Evolutionary conservation across 805 yeast species (phyloP), one percentile per base, ranked within the genome.

Genomic region (Tetrapisispora phaffii): DNA sequence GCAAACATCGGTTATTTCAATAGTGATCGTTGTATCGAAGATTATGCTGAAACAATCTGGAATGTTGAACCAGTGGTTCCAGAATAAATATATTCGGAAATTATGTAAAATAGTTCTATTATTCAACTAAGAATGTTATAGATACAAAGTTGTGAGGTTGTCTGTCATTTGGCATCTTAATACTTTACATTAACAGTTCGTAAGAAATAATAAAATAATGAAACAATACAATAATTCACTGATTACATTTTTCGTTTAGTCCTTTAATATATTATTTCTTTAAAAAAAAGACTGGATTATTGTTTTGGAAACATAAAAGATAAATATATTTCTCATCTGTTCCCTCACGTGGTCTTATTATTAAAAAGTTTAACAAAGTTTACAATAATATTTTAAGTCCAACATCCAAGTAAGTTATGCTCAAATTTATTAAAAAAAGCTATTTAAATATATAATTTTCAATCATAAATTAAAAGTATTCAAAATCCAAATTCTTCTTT

Each of bases 1-100:
- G 94, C 97, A 44, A 85, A 85, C 63, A 84, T 85, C 82, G 97
- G 97, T 7, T 89, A 86, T 75, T 88, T 88, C 70, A 76, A 85
- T 50, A 79, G 89, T 50, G 97, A 88, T 65, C 75, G 97, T 66
- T 86, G 95, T 63, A 84, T 88, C 59, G 83, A 81, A 57, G 96
- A 88, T 63, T 88, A 88, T 54, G 95, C 96, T 29, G 96, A 85
- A 53, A 76, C 80, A 50, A 87, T 88, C 57, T 88, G 97, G 97
- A 83, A 88, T 59, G 77, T 87, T 50, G 96, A 88, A 68, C 94
- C 96, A 33, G 56, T 68, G 31, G 53, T 53, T 37, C 51, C 55
- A 21, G 56, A 55, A 46, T 39, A 34, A 20, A 7, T 24, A 16
- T 2, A n/a, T 16, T 26, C 2, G 13, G 13, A 22, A 4, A 15